Base-by-base conservation (phyloP, 1,284 basidiomycete species). In the Megacollybia platyphylla region DNA sequence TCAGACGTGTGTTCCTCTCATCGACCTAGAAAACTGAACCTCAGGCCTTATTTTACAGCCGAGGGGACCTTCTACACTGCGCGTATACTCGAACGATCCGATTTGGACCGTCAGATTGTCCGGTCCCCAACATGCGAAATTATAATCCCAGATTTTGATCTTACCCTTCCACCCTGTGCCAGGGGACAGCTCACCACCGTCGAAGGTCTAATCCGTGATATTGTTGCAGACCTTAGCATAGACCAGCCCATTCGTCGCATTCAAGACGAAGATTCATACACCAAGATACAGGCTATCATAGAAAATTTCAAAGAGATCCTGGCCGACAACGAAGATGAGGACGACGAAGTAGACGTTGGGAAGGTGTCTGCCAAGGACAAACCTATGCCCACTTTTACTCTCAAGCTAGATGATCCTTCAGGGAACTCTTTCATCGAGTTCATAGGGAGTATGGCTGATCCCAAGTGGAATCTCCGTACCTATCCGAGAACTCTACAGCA, bases 361-460 rank as follows among this genome's bases (percentile, higher is more conserved):
- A 60, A 57, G 53, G 49, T 61, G 5, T 52, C 62, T 2, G 57
- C 65, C 44, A 71, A 65, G 48, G 70, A 71, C 52, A 61, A 55
- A 28, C 73, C 76, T 1, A 78, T 92, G 63, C 68, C 68, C 13
- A 64, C 83, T 1, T 92, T 98, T 57, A 93, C 88, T 0, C 57
- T 98, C 45, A 79, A 75, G 43, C 66, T 98, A 27, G 91, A 98
- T 55, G 96, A 99, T 57, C 93, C 94, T 0, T 70, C 89, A 0
- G 96, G 96, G 10, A 96, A 96, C 64, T 94, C 90, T 18, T 98
- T 93, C 67, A 70, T 94, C 57, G 87, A 93, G 61, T 94, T 89
- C 57, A 57, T 76, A 10, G 83, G 72, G 20, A 79, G 76, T 51
- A 80, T 85, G 71, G 68, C 81, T 3, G 82, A 99, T 61, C 83